phyloP scores from a whole-genome alignment of 805 yeast species.

The Candida xyloterini region DNA sequence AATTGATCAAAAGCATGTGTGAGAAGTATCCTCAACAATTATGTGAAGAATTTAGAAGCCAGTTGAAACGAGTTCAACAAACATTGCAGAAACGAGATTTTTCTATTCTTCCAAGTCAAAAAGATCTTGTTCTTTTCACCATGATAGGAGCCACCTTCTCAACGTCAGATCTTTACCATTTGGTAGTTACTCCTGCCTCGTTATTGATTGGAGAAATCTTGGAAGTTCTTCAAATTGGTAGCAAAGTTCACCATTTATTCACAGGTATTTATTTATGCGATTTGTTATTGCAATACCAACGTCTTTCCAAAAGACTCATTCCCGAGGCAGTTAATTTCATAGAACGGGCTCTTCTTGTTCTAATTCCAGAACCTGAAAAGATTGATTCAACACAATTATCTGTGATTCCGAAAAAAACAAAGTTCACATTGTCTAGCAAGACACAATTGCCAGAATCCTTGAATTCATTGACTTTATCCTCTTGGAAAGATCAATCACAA shows the following conservation, averaged over 20 bases:
- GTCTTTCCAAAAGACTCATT: conserved; percentile 70
- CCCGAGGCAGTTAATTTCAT: conserved; percentile 74
- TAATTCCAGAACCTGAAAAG: conserved; percentile 38
- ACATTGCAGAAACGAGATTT: conserved; percentile 40
- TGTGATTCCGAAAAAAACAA: conserved; percentile 21
- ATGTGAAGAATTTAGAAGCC: conserved; percentile 58
- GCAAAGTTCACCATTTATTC: conserved; percentile 33
- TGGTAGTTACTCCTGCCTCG: conserved; percentile 80
- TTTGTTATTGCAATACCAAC: conserved; percentile 66
- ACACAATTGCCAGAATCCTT: conserved; percentile 13
- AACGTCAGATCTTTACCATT: conserved; percentile 93
- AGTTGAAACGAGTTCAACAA: conserved; percentile 52
- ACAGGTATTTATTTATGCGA: conserved; percentile 69
- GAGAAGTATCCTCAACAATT: conserved; percentile 63
- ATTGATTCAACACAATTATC: conserved; percentile 20
- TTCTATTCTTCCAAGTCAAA: conserved; percentile 34
- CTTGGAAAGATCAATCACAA: conserved; percentile 13
- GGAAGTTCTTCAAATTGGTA: conserved; percentile 43
- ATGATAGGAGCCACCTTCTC: conserved; percentile 79
- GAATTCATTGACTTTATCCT: conserved; percentile 12
- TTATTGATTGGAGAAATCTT: conserved; percentile 71
- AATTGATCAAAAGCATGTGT: conserved; percentile 53
- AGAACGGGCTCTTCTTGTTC: conserved; percentile 46
- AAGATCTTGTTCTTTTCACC: conserved; percentile 66
- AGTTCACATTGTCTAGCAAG: conserved; percentile 18